phyloP scores from a whole-genome alignment of 768 basidiomycete species.

The Lactarius vividus region DNA sequence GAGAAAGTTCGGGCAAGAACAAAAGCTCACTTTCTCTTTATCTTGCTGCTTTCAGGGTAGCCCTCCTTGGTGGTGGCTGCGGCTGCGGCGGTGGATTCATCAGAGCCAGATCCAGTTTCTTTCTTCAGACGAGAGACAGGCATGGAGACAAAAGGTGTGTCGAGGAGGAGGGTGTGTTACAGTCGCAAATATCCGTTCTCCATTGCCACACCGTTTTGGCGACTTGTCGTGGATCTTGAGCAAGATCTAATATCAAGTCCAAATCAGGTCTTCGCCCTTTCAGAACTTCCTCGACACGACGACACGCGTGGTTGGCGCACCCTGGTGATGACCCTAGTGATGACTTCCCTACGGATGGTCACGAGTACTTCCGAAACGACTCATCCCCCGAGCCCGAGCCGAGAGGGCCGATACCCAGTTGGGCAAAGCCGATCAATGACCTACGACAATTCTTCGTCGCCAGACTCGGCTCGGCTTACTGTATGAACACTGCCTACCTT shows the following conservation, averaged over 20 bases:
- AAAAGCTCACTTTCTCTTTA: constrained; percentile 72
- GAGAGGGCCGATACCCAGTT: constrained; percentile 8
- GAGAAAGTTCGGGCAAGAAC: constrained; percentile 54
- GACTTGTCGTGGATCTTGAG: constrained; percentile 19
- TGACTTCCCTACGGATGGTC: constrained; percentile 1
- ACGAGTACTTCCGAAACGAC: constrained; percentile 19
- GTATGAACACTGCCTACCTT: no score
- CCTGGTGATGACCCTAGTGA: constrained; percentile 11
- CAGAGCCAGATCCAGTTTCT: constrained; percentile 60
- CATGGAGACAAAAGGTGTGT: constrained; percentile 42
- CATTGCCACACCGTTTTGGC: constrained; percentile 27
- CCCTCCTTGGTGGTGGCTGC: constrained; percentile 48
- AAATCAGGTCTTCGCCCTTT: constrained; percentile 25
- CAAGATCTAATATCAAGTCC: constrained; percentile 29
- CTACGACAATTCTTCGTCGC: no score
- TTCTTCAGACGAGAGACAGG: constrained; percentile 67
- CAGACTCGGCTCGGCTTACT: neutral
- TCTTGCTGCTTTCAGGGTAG: constrained; percentile 65
- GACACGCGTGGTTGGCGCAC: constrained; percentile 19
- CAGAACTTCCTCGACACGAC: constrained; percentile 23
- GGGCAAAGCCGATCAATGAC: constrained; percentile 15
- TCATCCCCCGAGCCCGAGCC: constrained; percentile 19
- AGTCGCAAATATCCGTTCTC: constrained; percentile 30
- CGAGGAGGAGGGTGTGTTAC: constrained; percentile 32
- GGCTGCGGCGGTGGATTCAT: constrained; percentile 40